Conservation (phyloP, 306 rosid species). For the Sophora flavescens region DNA sequence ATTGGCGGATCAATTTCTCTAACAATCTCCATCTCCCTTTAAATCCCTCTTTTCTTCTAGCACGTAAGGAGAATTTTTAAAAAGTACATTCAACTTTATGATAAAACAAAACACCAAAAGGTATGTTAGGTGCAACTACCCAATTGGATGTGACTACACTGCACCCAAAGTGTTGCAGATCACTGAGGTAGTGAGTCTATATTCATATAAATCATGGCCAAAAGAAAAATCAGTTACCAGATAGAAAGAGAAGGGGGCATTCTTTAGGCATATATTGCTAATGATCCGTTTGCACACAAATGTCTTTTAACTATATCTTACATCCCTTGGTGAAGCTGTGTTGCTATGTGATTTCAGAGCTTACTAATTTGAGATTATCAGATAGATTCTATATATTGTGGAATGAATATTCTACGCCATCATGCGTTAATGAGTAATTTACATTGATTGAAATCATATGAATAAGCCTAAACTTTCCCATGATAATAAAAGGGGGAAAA, state of each 20-base stretch:
- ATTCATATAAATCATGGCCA: not conserved
- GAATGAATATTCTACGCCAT: conserved; percentile 53
- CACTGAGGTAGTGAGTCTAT: not conserved
- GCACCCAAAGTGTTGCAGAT: not conserved
- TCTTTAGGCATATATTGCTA: conserved; percentile 22
- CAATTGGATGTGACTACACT: conserved; percentile 5
- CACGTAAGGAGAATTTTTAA: not conserved
- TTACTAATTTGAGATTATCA: conserved; percentile 36
- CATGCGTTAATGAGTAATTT: conserved; percentile 54
- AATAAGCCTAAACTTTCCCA: conserved; percentile 45
- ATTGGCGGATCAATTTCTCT: conserved; percentile 20
- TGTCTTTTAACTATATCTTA: conserved; percentile 22
- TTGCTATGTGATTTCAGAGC: conserved; percentile 28
- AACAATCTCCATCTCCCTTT: not conserved
- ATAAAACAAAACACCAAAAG: not conserved
- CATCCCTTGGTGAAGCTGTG: not conserved
- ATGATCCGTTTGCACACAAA: conserved; percentile 14
- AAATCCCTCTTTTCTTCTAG: not conserved
- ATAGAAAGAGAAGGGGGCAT: not conserved
- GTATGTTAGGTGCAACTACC: not conserved
- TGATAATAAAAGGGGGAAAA: conserved; percentile 33
- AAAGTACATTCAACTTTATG: conserved; percentile 12
- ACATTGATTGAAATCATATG: conserved; percentile 55
- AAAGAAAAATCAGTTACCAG: conserved; percentile 3
- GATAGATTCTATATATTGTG: conserved; percentile 53